Evolutionary conservation across 2,329 filamentous ascomycete species (phyloP), one percentile per base, ranked within the genome.

Genomic region (Fusarium sulawesiense): DNA sequence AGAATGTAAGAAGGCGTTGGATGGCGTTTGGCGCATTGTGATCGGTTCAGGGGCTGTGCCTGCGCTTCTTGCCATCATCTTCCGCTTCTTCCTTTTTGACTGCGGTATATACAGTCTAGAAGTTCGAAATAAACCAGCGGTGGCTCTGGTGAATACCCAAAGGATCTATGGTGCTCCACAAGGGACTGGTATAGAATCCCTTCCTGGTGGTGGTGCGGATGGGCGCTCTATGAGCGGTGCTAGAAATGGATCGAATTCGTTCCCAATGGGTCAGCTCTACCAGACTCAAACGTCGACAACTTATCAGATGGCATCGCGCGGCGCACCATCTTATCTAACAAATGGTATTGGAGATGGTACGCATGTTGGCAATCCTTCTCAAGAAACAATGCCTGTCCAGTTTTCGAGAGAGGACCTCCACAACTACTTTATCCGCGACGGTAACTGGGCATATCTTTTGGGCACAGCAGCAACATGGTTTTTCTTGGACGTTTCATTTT

Each of bases 1-100:
- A 10, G 81, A 84, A 60, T 86, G 84, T 66, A 81, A 81, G 37
- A 77, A 77, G 59, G 79, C 78, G 10, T 73, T 91, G 3, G 89
- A 91, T 68, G 86, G 84, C 2, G 87, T 90, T 67, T 92, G 89
- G 89, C 84, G 89, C 49, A 90, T 90, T 73, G 87, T 91, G 30
- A 87, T 91, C 67, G 89, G 88, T 3, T 86, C 89, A 0, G 89
- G 89, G 9, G 88, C 88, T 11, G 82, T 91, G 0, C 89, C 89
- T 0, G 89, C 88, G 6, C 79, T 89, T 14, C 80, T 91, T 11
- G 89, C 89, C 69, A 88, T 90, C 63, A 82, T 89, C 41, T 91
- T 91, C 72, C 87, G 89, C 20, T 89, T 91, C 76, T 88, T 89
- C 67, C 85, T 91, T 44, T 89, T 88, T 40, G 89, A 92, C 75